These are phyloP conservation scores for Ilyonectria sp. DNA, from an alignment of 2,329 filamentous ascomycete genomes.

Conservation along the genomic window DNA sequence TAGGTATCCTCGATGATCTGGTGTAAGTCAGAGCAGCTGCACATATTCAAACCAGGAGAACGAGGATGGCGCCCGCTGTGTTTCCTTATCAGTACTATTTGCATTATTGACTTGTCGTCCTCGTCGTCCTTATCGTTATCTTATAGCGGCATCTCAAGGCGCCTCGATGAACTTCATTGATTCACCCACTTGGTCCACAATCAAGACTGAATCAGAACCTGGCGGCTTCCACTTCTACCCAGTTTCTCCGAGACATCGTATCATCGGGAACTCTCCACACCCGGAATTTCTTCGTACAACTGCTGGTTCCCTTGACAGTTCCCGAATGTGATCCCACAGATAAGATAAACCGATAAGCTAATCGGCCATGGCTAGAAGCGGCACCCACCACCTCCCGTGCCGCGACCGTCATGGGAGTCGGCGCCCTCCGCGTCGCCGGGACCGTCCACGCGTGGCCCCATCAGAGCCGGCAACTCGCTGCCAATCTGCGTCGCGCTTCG, in stretches of 20 bases:
- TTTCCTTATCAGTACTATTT: neutral
- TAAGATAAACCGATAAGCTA: constrained; percentile 8
- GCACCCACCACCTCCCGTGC: constrained; percentile 36
- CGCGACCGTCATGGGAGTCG: constrained; percentile 42
- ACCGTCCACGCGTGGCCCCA: constrained; percentile 44
- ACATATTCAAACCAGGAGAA: no score
- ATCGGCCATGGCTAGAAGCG: constrained; percentile 30
- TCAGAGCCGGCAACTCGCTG: constrained; percentile 39
- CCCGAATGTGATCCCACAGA: neutral
- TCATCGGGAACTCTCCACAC: neutral
- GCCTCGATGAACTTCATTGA: no score
- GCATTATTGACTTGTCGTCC: neutral
- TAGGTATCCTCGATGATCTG: neutral
- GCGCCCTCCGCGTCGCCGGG: constrained; percentile 47
- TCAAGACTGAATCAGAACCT: neutral
- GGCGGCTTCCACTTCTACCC: neutral
- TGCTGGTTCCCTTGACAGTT: neutral
- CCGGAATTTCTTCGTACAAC: constrained; percentile 4
- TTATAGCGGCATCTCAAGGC: neutral
- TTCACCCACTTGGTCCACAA: neutral
- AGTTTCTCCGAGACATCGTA: neutral
- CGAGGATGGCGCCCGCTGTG: neutral
- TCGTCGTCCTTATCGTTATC: neutral
- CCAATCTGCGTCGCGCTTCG: constrained; percentile 27
- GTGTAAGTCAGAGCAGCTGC: neutral